Evolutionary conservation across 257 asterid species (phyloP).

Genomic region (Fraxinus pennsylvanica): DNA sequence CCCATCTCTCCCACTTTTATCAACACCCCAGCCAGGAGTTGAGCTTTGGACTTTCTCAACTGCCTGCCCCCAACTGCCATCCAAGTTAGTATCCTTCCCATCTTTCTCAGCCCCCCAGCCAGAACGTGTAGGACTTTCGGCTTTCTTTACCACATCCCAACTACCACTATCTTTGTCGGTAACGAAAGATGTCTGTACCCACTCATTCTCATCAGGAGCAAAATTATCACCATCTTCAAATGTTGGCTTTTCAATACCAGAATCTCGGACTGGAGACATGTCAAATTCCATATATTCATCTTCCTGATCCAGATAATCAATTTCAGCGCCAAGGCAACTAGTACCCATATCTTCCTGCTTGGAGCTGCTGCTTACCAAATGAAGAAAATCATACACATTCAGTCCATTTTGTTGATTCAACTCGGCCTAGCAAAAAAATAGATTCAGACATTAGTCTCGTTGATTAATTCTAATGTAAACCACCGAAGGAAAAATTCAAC

Average conservation of each 20-base stretch:
- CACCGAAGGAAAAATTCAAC: constrained; percentile 11
- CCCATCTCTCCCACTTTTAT: neutral
- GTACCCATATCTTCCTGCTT: constrained; percentile 51
- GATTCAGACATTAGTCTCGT: constrained; percentile 18
- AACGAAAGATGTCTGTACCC: constrained; percentile 33
- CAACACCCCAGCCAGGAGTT: neutral
- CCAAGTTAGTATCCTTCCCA: neutral
- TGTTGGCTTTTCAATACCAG: constrained; percentile 62
- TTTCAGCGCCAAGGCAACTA: constrained; percentile 77
- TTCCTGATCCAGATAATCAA: constrained; percentile 65
- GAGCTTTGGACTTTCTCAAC: constrained; percentile 1
- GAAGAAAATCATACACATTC: constrained; percentile 83
- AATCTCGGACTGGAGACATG: constrained; percentile 71
- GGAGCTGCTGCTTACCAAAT: constrained; percentile 63
- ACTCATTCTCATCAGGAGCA: constrained; percentile 39
- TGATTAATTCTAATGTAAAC: constrained; percentile 4
- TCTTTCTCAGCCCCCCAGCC: constrained; percentile 13
- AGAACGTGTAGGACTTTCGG: constrained; percentile 9
- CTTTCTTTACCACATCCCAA: constrained; percentile 18
- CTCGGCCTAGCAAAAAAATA: constrained; percentile 51
- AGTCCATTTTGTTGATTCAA: constrained; percentile 54
- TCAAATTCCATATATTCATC: constrained; percentile 55
- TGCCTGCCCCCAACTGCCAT: constrained; percentile 2
- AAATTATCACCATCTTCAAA: constrained; percentile 70
- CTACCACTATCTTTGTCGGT: constrained; percentile 26